phyloP scores from a whole-genome alignment of 352 stramenopile genomes.

The Globisporangium echinulatum region DNA sequence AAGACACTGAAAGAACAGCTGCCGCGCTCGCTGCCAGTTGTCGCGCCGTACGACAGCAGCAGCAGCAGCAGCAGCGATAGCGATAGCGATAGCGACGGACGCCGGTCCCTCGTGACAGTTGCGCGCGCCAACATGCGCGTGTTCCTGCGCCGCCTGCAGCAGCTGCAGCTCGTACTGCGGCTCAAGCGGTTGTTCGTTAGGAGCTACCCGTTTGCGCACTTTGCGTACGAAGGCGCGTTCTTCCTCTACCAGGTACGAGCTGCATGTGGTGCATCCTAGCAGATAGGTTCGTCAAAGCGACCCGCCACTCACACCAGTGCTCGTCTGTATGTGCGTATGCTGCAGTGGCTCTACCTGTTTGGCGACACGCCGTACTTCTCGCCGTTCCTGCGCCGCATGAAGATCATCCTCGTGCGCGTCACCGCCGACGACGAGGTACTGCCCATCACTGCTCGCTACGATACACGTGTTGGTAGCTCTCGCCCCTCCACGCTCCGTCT shows the following conservation, averaged over 20 bases:
- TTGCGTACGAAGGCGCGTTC: constrained; percentile 74
- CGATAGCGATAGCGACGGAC: background rate
- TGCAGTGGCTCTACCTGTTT: constrained; percentile 81
- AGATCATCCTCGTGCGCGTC: constrained; percentile 66
- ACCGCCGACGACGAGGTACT: constrained; percentile 63
- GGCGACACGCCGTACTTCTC: constrained; percentile 81
- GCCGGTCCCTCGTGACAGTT: background rate
- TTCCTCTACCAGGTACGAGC: constrained; percentile 65
- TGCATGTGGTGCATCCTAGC: background rate
- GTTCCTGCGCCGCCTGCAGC: constrained; percentile 43
- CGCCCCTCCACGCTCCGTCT: background rate
- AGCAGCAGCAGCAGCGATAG: background rate
- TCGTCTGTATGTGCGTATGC: background rate
- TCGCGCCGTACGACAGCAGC: background rate
- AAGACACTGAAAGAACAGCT: constrained; percentile 35
- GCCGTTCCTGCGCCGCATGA: constrained; percentile 63
- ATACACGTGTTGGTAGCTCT: background rate
- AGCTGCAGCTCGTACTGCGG: constrained; percentile 37
- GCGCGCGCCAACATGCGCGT: constrained; percentile 12
- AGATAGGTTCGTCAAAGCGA: too few species aligned
- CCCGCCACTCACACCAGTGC: too few species aligned
- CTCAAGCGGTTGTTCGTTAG: constrained; percentile 59
- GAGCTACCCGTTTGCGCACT: constrained; percentile 70
- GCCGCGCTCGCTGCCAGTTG: constrained; percentile 6
- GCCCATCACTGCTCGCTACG: background rate